phyloP scores from a whole-genome alignment of 1,284 basidiomycete genomes.

The Vanrija pseudolonga region DNA sequence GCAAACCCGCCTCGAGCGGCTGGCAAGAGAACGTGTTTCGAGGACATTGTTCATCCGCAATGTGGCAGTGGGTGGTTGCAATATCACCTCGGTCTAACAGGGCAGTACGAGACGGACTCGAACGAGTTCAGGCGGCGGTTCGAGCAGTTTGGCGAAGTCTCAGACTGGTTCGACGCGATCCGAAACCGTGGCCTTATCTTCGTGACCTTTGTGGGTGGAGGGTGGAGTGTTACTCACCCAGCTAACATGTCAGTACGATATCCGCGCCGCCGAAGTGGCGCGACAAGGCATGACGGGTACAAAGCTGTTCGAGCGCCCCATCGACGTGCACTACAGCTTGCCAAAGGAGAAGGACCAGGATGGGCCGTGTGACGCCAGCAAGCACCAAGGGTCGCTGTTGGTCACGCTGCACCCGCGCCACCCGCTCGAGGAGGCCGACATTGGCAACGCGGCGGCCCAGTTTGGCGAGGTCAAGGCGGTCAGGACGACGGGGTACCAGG shows the following conservation, averaged over 20 bases:
- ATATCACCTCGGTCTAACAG: not conserved
- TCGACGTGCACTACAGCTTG: conserved; percentile 95
- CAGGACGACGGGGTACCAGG: conserved; percentile 60
- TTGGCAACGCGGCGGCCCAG: conserved; percentile 74
- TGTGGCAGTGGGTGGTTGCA: conserved; percentile 67
- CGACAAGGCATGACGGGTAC: conserved; percentile 81
- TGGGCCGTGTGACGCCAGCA: conserved; percentile 71
- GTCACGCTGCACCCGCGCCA: conserved; percentile 65
- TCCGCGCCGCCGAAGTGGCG: conserved; percentile 84
- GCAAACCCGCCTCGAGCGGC: conserved; percentile 10
- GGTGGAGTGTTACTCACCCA: not conserved
- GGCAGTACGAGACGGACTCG: conserved; percentile 83
- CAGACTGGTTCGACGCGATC: conserved; percentile 93
- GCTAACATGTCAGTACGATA: conserved; percentile 63
- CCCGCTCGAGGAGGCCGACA: conserved; percentile 73
- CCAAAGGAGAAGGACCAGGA: conserved; percentile 77
- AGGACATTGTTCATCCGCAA: conserved; percentile 95
- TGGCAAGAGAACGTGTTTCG: conserved; percentile 70
- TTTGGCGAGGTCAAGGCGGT: conserved; percentile 88
- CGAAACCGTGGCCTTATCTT: conserved; percentile 94
- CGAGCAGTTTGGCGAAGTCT: conserved; percentile 88
- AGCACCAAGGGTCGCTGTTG: conserved; percentile 83
- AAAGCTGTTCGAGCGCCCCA: conserved; percentile 78
- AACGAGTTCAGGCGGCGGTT: conserved; percentile 78
- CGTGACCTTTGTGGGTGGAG: conserved; percentile 81